Percentiles rank a stretch among this genome's conserved stretches.
phyloP scores from a whole-genome alignment of 345 rosid genomes.

The Brassica juncea region DNA sequence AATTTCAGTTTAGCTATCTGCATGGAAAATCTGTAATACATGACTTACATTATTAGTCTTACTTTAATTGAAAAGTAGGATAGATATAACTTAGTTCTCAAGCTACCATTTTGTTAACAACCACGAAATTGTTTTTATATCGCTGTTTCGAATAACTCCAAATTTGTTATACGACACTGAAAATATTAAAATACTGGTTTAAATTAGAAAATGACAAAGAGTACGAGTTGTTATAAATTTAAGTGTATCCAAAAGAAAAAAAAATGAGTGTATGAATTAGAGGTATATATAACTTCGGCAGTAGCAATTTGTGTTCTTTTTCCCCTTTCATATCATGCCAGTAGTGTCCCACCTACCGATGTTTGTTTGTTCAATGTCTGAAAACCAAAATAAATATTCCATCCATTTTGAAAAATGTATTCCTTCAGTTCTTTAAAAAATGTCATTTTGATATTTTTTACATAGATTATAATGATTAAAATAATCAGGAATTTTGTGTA shows the following conservation, averaged over 20 bases:
- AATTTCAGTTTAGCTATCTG: conserved; percentile 13
- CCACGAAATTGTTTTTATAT: not conserved
- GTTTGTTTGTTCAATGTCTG: not conserved
- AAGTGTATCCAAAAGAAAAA: not conserved
- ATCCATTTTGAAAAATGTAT: too few species aligned
- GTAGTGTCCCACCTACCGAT: not conserved
- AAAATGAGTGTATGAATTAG: not conserved
- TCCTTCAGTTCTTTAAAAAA: too few species aligned
- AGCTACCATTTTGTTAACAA: conserved; percentile 35
- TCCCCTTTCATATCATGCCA: not conserved
- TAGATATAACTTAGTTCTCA: conserved; percentile 34
- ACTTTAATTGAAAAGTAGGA: conserved; percentile 27
- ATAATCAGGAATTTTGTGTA: too few species aligned
- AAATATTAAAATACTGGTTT: not conserved
- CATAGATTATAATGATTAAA: too few species aligned
- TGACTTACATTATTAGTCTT: conserved; percentile 19
- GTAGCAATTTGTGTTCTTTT: not conserved
- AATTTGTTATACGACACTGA: not conserved
- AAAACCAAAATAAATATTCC: not conserved
- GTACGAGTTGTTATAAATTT: not conserved
- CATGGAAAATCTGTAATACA: conserved; percentile 27
- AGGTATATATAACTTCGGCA: not conserved
- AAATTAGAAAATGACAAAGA: not conserved
- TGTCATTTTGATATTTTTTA: too few species aligned
- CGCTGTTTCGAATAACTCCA: not conserved